phyloP scores from a whole-genome alignment of 352 stramenopile species.

The Globisporangium alternatum region DNA sequence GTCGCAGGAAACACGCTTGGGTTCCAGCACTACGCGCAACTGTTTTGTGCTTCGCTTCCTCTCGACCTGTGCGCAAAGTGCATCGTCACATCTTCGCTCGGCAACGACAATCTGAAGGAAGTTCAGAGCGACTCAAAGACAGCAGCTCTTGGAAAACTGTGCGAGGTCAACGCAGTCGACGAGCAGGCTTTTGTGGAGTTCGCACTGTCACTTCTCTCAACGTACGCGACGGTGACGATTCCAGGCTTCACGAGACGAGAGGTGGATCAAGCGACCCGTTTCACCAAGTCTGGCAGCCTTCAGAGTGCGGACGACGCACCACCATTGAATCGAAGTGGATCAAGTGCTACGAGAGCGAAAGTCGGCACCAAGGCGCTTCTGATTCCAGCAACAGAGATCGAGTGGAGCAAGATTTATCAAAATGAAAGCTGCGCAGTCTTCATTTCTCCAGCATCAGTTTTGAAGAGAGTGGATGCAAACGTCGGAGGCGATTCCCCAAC shows the following conservation, averaged over 20 bases:
- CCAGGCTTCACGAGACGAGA: slow-evolving; percentile 33
- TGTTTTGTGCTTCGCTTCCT: slow-evolving; percentile 20
- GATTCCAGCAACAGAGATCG: slow-evolving; percentile 11
- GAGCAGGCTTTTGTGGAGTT: slow-evolving; percentile 29
- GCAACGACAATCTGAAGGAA: background rate
- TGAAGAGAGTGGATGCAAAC: background rate
- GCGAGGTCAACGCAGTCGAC: slow-evolving; percentile 11
- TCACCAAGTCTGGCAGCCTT: slow-evolving; percentile 27
- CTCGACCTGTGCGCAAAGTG: slow-evolving; percentile 13
- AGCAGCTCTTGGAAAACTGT: background rate
- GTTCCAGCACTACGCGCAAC: slow-evolving; percentile 9
- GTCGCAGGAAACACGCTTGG: slow-evolving; percentile 17
- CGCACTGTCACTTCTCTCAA: slow-evolving; percentile 24
- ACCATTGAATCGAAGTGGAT: background rate
- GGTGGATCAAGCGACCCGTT: slow-evolving; percentile 28
- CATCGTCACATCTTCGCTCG: background rate
- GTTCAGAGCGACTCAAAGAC: background rate
- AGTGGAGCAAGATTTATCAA: slow-evolving; percentile 17
- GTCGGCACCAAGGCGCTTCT: slow-evolving; percentile 17
- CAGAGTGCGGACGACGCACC: slow-evolving; percentile 3
- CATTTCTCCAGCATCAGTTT: slow-evolving; percentile 7
- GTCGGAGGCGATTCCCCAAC: background rate
- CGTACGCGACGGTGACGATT: slow-evolving; percentile 28
- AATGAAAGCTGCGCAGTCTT: slow-evolving; percentile 10
- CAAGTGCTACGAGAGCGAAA: background rate